A percentile compares a stretch with the other conserved stretches of the same genome.
Conservation (phyloP, 148 eudicot genomes). For the Cornus kousa region DNA sequence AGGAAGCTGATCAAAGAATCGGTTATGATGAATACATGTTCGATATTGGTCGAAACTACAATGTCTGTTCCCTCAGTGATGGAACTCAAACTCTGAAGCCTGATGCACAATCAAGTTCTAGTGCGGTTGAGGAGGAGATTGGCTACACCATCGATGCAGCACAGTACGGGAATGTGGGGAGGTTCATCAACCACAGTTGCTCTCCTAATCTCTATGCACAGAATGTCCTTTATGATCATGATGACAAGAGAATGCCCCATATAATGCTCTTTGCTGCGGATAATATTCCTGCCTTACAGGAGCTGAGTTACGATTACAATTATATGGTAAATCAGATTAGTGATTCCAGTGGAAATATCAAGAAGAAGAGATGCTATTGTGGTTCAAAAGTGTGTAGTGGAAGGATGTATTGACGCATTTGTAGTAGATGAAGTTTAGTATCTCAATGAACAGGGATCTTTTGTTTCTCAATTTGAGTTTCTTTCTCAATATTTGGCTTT, state of each 20-base stretch:
- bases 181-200: constrained; percentile 94
- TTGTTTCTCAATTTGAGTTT: too few relatives aligned
- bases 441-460: too few relatives aligned
- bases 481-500: too few relatives aligned
- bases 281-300: constrained; percentile 84
- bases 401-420: constrained; percentile 58
- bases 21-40: constrained; percentile 43
- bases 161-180: constrained; percentile 65
- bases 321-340: constrained; percentile 61
- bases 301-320: constrained; percentile 81
- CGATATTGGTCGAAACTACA: constrained; percentile 31
- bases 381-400: constrained; percentile 81
- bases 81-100: background rate
- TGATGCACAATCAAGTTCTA: background rate
- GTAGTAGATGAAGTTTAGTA: too few relatives aligned
- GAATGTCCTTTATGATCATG: constrained; percentile 81
- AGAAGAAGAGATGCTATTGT: constrained; percentile 73
- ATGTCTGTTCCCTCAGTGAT: constrained; percentile 7
- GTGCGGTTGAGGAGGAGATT: background rate
- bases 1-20: constrained; percentile 47
- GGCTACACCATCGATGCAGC: constrained; percentile 48
- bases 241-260: constrained; percentile 81
- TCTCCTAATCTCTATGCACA: constrained; percentile 90
- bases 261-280: constrained; percentile 88
- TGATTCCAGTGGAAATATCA: constrained; percentile 66